A percentile compares a stretch with the other conserved stretches of the same genome.
Evolutionary conservation across 164 flowering plant species (phyloP).

Genomic region (Umbellularia californica): DNA sequence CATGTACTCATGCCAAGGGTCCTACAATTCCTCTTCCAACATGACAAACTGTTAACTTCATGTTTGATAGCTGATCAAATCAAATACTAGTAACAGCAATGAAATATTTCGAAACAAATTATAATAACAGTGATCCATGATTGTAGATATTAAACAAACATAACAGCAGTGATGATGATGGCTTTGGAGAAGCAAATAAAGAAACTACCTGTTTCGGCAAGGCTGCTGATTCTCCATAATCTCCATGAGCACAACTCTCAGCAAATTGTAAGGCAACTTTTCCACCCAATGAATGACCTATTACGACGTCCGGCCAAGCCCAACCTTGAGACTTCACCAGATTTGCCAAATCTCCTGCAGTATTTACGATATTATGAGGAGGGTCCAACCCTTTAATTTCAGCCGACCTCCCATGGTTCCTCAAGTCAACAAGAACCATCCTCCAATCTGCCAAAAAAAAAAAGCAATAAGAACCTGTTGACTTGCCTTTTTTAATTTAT

Average conservation of each 20-base stretch:
- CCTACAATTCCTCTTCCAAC: background rate
- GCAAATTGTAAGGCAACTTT: conserved; percentile 77
- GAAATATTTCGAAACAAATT: background rate
- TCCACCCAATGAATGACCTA: conserved; percentile 97
- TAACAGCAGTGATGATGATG: background rate
- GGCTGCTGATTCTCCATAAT: conserved; percentile 55
- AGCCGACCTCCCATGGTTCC: conserved; percentile 89
- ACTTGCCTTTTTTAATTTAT: background rate
- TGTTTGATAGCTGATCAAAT: background rate
- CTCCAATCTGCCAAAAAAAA: conserved; percentile 44
- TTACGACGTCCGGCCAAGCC: conserved; percentile 93
- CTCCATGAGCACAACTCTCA: conserved; percentile 62
- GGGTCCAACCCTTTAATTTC: conserved; percentile 51
- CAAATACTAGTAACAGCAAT: background rate
- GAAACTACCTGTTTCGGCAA: conserved; percentile 68
- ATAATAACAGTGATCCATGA: background rate
- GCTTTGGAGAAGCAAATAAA: background rate
- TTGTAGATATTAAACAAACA: background rate
- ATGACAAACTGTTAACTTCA: background rate
- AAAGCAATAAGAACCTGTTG: background rate
- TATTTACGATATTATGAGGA: conserved; percentile 75
- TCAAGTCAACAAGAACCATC: conserved; percentile 84
- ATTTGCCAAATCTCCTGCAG: conserved; percentile 81
- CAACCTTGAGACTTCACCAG: conserved; percentile 60
- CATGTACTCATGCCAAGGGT: background rate